phyloP scores from a whole-genome alignment of 2,329 filamentous ascomycete species.

The Shiraia sp. region DNA sequence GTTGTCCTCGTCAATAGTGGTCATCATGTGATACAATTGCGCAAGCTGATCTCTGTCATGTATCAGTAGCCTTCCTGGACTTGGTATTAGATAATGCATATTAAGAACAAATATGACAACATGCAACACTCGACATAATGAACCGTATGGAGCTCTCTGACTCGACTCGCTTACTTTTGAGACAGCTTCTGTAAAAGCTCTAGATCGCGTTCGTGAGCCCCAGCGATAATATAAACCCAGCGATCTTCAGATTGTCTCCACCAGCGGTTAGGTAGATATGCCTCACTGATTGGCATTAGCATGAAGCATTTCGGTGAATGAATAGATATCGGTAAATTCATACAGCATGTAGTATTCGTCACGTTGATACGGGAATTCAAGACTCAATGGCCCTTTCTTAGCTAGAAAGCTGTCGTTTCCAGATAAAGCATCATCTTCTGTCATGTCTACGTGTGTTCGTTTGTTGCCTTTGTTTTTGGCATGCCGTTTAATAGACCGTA shows the following conservation, averaged over 20 bases:
- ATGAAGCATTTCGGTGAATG: too few species aligned
- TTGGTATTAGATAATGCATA: not conserved
- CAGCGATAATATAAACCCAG: constrained; percentile 55
- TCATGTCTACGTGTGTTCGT: constrained; percentile 52
- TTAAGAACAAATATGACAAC: too few species aligned
- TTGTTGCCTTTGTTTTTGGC: constrained; percentile 55
- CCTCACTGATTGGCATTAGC: constrained; percentile 42
- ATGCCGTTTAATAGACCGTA: constrained; percentile 53
- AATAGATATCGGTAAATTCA: not conserved
- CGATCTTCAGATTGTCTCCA: constrained; percentile 53
- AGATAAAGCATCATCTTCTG: constrained; percentile 48
- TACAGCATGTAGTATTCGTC: constrained; percentile 63
- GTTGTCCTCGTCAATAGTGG: constrained; percentile 18
- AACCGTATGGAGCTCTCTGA: too few species aligned
- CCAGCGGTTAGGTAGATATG: constrained; percentile 60
- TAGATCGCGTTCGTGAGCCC: constrained; percentile 48
- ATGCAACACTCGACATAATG: too few species aligned
- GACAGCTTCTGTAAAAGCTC: constrained; percentile 28
- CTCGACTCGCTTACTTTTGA: constrained; percentile 8
- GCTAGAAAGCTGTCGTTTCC: constrained; percentile 58
- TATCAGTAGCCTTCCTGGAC: constrained; percentile 10
- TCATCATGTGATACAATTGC: constrained; percentile 18
- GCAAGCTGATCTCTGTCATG: constrained; percentile 18
- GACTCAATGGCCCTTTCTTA: constrained; percentile 54
- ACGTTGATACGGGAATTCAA: constrained; percentile 59